A percentile compares a stretch with the other conserved stretches of the same genome.
phyloP scores from a whole-genome alignment of 208 protist genomes.

The Leishmania arabica region DNA sequence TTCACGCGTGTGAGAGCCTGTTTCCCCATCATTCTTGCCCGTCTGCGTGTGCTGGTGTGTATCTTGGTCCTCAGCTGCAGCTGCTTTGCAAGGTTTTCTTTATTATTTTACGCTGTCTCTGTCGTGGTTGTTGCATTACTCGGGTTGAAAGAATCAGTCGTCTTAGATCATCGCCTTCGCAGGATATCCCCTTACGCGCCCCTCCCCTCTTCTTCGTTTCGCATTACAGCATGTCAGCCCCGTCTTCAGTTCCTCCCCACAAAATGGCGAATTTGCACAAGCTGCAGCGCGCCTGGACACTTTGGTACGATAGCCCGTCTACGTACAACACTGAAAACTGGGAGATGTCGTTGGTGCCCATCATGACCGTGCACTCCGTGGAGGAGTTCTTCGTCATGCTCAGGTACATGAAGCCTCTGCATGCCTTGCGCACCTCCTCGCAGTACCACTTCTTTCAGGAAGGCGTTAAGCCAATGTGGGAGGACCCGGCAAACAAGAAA shows the following conservation, averaged over 20 bases:
- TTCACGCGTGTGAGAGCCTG: neutral
- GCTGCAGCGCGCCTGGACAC: constrained; percentile 73
- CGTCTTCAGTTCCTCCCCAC: constrained; percentile 1
- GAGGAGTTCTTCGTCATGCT: constrained; percentile 91
- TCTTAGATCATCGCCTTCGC: neutral
- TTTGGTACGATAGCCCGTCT: constrained; percentile 88
- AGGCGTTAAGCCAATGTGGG: constrained; percentile 92
- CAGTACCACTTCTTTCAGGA: constrained; percentile 93
- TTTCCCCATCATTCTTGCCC: too few relatives aligned
- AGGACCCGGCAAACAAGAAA: constrained; percentile 87
- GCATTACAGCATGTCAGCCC: neutral
- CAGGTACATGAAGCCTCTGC: constrained; percentile 84
- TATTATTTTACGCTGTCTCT: neutral
- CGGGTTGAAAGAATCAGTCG: neutral
- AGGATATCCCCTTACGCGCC: neutral
- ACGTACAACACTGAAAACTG: constrained; percentile 79
- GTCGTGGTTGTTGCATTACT: neutral
- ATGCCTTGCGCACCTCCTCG: constrained; percentile 71
- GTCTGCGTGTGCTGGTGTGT: neutral
- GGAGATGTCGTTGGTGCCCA: constrained; percentile 75
- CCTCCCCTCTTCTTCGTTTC: neutral
- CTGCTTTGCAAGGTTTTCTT: too few relatives aligned
- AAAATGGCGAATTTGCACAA: constrained; percentile 35
- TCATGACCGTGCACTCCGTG: constrained; percentile 81
- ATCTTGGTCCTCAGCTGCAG: neutral